phyloP scores from a whole-genome alignment of 345 rosid genomes.

The Brassica incana region DNA sequence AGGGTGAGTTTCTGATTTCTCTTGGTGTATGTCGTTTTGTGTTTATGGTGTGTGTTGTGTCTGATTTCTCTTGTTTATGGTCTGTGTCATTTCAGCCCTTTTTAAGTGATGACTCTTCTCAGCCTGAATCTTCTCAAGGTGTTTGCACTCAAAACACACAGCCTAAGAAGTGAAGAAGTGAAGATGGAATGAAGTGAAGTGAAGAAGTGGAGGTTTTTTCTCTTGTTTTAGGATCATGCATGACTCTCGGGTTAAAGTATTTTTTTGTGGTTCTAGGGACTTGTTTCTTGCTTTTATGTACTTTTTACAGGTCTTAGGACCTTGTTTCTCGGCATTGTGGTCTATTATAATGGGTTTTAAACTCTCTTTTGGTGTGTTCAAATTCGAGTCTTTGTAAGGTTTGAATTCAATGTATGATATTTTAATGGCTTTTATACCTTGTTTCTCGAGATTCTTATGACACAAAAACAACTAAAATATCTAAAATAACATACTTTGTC shows the following conservation, averaged over 20 bases:
- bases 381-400: no score
- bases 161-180: not conserved
- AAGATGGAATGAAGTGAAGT: not conserved
- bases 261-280: no score
- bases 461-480: not conserved
- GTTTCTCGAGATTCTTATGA: not conserved
- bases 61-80: not conserved
- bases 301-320: no score
- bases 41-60: not conserved
- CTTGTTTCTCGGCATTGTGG: not conserved
- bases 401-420: no score
- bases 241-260: no score
- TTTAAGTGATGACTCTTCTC: not conserved
- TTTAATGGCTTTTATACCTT: not conserved
- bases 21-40: no score
- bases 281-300: no score
- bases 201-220: not conserved
- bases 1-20: not conserved
- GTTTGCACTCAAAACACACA: not conserved
- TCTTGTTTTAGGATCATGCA: not conserved
- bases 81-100: not conserved
- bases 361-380: not conserved
- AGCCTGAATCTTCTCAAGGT: not conserved
- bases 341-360: not conserved
- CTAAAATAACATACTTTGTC: no score